Evolutionary conservation across 2,329 filamentous ascomycete species (phyloP).

Genomic region (Pyrenophora teres): DNA sequence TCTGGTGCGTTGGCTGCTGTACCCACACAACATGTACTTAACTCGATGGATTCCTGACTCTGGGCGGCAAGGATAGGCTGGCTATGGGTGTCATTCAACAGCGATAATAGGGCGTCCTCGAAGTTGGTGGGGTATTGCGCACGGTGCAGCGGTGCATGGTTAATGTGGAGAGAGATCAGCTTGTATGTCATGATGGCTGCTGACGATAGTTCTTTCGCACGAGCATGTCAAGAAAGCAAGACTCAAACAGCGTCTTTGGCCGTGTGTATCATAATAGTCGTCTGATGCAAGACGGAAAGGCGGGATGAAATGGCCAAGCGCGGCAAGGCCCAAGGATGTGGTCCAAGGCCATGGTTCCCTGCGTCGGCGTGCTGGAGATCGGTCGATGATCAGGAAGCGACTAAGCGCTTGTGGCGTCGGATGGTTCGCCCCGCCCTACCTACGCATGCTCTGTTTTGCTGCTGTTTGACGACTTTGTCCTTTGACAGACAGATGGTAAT

Average conservation of each 20-base stretch:
- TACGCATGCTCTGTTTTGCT: neutral
- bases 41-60: constrained; percentile 39
- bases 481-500: too few relatives aligned
- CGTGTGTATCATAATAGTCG: constrained; percentile 32
- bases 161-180: constrained; percentile 26
- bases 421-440: neutral
- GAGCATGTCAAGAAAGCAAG: constrained; percentile 9
- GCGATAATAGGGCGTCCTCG: constrained; percentile 23
- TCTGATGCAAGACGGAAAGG: neutral
- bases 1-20: constrained; percentile 27
- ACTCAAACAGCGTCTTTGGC: constrained; percentile 23
- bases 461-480: neutral
- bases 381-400: constrained; percentile 4
- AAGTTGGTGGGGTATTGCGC: constrained; percentile 27
- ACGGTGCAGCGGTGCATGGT: constrained; percentile 25
- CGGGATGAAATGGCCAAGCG: too few relatives aligned
- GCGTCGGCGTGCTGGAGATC: neutral
- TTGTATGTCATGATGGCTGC: constrained; percentile 22
- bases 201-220: constrained; percentile 33
- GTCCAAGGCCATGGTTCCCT: neutral
- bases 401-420: constrained; percentile 1
- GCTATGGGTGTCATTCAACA: constrained; percentile 31
- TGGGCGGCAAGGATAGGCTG: constrained; percentile 36
- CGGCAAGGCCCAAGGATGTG: neutral
- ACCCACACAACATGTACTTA: constrained; percentile 30